Base-by-base conservation (phyloP, 2,329 filamentous ascomycete species). In the Xylaria sp. region DNA sequence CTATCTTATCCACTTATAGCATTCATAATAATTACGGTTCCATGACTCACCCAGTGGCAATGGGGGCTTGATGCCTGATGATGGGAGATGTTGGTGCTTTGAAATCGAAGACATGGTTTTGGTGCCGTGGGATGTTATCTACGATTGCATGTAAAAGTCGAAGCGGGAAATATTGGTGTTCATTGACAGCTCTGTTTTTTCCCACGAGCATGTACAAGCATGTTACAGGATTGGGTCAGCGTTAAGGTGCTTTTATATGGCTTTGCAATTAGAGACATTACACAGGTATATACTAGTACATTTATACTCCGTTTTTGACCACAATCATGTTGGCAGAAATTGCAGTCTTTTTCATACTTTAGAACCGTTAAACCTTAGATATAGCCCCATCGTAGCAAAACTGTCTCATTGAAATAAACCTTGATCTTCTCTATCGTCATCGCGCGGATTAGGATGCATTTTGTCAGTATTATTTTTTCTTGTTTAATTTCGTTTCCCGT, bases 1-100 rank as follows among this genome's bases (percentile, higher is more conserved):
- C 38, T 62, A 62, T 58, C 7, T 61, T 62, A 51, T 47, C 58
- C 38, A 44, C 39, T 47, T 65, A 73, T 71, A 72, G 9, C 69
- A 64, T 67, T 74, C 72, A 71, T 76, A 76, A 76, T 75, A 76
- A 76, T 75, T 57, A 71, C 73, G 72, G 69, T 73, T 75, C 70
- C 61, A 64, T 64, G 50, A 54, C 27, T 57, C 51, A 42, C 47
- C 27, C 15, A 39, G 57, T 51, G 67, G 64, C 10, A 38, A 51
- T 22, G 45, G 54, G 27, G 65, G 54, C 67, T 67, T 60, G 59
- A 67, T 31, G 67, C 65, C 65, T 65, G 29, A 56, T 54, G 57
- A 62, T 49, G 54, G 38, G 51, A 65, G 53, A 65, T 38, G 49
- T 47, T 47, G 58, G 27, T 63, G 62, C 45, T 59, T 44, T 20